Evolutionary conservation across 345 rosid genomes (phyloP).

Genomic region (Gossypium thurberi): DNA sequence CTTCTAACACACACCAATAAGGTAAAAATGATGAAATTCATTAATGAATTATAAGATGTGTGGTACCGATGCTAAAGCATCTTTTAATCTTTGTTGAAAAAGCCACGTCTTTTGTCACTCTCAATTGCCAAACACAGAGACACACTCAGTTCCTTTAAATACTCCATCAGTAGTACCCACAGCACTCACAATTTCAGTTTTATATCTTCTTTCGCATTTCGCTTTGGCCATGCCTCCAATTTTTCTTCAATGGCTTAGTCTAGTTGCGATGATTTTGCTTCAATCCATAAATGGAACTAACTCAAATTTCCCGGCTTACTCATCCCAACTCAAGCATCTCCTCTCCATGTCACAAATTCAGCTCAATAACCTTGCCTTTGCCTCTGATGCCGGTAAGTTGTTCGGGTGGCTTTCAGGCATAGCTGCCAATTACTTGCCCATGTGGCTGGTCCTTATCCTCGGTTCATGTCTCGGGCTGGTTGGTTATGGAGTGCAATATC

Average conservation of each 20-base stretch:
- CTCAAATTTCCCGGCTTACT: slow-evolving; percentile 83
- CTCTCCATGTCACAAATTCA: slow-evolving; percentile 73
- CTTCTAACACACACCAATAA: background rate
- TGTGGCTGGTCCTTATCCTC: slow-evolving; percentile 61
- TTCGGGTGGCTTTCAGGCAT: slow-evolving; percentile 80
- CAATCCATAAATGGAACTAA: slow-evolving; percentile 60
- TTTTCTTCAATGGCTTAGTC: slow-evolving; percentile 64
- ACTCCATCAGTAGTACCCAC: no score
- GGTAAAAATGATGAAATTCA: background rate
- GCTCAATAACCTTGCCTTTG: slow-evolving; percentile 82
- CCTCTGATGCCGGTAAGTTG: slow-evolving; percentile 88
- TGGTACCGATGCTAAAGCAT: background rate
- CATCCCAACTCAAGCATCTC: slow-evolving; percentile 75
- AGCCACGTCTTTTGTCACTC: background rate
- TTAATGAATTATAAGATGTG: background rate
- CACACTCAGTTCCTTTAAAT: background rate
- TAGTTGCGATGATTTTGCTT: slow-evolving; percentile 43
- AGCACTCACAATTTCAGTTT: no score
- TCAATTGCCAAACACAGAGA: background rate
- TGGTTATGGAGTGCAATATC: slow-evolving; percentile 71
- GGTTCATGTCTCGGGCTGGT: slow-evolving; percentile 54
- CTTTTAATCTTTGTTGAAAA: background rate
- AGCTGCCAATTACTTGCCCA: slow-evolving; percentile 66
- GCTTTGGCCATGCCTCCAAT: slow-evolving; percentile 28
- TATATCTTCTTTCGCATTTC: no score